phyloP scores from a whole-genome alignment of 192 early-diverging fungal genomes.

The Chytriomyces sp. region DNA sequence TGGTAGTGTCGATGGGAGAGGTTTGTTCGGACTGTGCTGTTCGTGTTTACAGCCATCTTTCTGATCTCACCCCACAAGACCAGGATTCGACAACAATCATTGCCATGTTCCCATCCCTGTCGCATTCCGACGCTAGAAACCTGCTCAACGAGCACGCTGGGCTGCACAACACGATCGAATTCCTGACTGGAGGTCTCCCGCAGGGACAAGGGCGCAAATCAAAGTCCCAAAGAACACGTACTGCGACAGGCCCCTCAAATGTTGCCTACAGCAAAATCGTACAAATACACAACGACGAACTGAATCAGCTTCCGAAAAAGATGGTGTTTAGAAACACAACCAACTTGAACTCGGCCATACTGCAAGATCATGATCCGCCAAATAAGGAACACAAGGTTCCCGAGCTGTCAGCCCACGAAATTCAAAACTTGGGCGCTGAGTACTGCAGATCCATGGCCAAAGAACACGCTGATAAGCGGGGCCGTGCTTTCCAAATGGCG shows the following conservation, averaged over 20 bases:
- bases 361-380: background rate
- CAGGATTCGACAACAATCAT: conserved; percentile 17
- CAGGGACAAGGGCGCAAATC: background rate
- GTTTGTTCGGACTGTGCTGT: background rate
- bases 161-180: conserved; percentile 32
- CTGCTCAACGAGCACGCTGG: conserved; percentile 29
- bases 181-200: conserved; percentile 18
- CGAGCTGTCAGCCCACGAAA: background rate
- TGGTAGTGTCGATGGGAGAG: background rate
- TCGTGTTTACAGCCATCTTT: background rate
- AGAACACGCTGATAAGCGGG: conserved; percentile 10
- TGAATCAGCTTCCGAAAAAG: background rate
- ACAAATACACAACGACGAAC: background rate
- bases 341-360: conserved; percentile 9
- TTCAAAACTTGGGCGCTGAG: background rate
- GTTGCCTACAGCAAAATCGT: conserved; percentile 10
- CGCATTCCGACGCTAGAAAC: background rate
- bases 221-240: background rate
- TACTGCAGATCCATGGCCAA: conserved; percentile 21
- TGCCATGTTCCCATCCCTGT: conserved; percentile 24
- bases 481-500: conserved; percentile 29
- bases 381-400: background rate
- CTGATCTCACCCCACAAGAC: conserved; percentile 7
- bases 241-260: background rate
- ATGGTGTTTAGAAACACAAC: background rate